A percentile compares a stretch with the other conserved stretches of the same genome.
Evolutionary conservation across 2,329 filamentous ascomycete species (phyloP).

Genomic region (Cryphonectria carpinicola): DNA sequence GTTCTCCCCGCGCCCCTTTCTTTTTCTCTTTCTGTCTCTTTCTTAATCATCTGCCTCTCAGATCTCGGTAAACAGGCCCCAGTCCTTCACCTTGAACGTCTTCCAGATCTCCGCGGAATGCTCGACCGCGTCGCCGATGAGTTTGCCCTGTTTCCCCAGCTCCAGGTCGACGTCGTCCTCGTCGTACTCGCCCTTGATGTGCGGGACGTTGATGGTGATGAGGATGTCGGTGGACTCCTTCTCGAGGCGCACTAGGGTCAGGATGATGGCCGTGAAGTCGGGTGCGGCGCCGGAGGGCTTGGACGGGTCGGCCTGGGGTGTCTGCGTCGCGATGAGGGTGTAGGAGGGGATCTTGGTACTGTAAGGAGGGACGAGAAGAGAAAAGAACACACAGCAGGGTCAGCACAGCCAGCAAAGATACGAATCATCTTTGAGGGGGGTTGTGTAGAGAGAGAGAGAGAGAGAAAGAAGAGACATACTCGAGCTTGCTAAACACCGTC

Average conservation of each 20-base stretch:
- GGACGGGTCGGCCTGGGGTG: slow-evolving; percentile 43
- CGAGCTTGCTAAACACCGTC: slow-evolving; percentile 60
- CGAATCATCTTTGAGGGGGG: neutral
- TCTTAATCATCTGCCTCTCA: slow-evolving; percentile 28
- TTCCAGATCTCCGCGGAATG: slow-evolving; percentile 70
- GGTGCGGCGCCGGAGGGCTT: slow-evolving; percentile 46
- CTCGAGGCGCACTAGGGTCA: slow-evolving; percentile 77
- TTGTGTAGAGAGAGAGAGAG: neutral
- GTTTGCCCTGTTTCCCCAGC: slow-evolving; percentile 66
- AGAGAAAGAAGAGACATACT: slow-evolving; percentile 42
- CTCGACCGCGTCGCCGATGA: slow-evolving; percentile 71
- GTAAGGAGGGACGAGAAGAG: neutral
- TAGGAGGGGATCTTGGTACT: slow-evolving; percentile 63
- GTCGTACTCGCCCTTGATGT: slow-evolving; percentile 74
- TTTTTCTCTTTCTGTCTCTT: neutral
- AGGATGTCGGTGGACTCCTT: slow-evolving; percentile 78
- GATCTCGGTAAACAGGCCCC: slow-evolving; percentile 68
- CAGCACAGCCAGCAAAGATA: neutral
- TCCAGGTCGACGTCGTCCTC: slow-evolving; percentile 72
- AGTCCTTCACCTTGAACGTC: slow-evolving; percentile 79
- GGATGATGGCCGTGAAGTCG: slow-evolving; percentile 74
- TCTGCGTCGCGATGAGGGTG: slow-evolving; percentile 71
- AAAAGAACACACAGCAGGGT: neutral
- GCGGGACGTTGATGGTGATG: slow-evolving; percentile 86
- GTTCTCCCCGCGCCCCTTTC: neutral